A percentile compares a stretch with the other conserved stretches of the same genome.
Conservation (phyloP, 1,284 basidiomycete genomes). For the Peniophora sp. region DNA sequence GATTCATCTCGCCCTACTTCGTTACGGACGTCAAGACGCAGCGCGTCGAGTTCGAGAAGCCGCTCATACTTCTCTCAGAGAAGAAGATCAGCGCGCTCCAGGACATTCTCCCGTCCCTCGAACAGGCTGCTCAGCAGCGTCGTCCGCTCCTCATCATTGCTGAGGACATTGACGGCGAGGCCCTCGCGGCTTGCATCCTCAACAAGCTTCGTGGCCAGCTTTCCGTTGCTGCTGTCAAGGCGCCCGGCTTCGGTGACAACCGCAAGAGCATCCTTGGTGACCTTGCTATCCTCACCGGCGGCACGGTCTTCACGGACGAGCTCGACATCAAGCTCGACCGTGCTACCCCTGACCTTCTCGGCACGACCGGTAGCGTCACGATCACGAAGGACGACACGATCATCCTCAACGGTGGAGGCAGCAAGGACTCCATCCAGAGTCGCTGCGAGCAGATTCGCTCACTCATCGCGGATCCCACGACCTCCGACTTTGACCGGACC, state of each 20-base stretch:
- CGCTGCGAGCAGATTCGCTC: slow-evolving; percentile 94
- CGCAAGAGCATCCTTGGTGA: slow-evolving; percentile 97
- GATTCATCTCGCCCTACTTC: slow-evolving; percentile 98
- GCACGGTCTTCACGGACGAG: slow-evolving; percentile 97
- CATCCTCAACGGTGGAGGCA: slow-evolving; percentile 87
- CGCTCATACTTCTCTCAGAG: slow-evolving; percentile 87
- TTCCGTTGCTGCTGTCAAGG: slow-evolving; percentile 90
- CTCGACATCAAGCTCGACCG: slow-evolving; percentile 97
- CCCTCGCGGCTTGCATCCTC: slow-evolving; percentile 93
- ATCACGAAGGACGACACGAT: slow-evolving; percentile 99
- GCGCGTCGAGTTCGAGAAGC: slow-evolving; percentile 97
- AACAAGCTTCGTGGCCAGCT: slow-evolving; percentile 99
- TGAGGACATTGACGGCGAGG: slow-evolving; percentile 97
- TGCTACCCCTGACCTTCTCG: slow-evolving; percentile 85
- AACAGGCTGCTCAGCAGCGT: slow-evolving; percentile 85
- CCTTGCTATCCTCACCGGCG: slow-evolving; percentile 93
- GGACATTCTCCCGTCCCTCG: slow-evolving; percentile 93
- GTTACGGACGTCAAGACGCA: slow-evolving; percentile 98
- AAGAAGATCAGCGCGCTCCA: slow-evolving; percentile 97
- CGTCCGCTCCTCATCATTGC: slow-evolving; percentile 95
- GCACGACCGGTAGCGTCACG: slow-evolving; percentile 86
- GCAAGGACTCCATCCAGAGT: slow-evolving; percentile 78
- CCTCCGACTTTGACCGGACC: slow-evolving; percentile 89
- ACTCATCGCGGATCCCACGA: slow-evolving; percentile 77
- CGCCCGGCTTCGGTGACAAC: slow-evolving; percentile 98